Percentiles rank a stretch among this genome's conserved stretches.
These are phyloP conservation scores for Penicillium roqueforti DNA, from an alignment of 495 filamentous ascomycete genomes.

Conservation along the genomic window DNA sequence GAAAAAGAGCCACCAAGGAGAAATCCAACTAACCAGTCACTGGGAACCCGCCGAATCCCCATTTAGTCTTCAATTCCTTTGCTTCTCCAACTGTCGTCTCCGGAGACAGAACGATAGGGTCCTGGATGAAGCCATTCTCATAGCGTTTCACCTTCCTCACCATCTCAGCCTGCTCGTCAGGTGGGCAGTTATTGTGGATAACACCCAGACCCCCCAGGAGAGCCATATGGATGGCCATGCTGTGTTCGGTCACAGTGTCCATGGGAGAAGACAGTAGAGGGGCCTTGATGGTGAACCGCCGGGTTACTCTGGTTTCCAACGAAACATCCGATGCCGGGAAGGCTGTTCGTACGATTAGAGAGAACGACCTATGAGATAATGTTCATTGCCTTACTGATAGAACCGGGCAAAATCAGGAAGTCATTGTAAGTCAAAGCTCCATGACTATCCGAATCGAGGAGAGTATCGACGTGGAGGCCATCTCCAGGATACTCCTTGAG, in stretches of 20 bases:
- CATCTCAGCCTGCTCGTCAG: constrained; percentile 96
- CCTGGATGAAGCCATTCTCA: constrained; percentile 97
- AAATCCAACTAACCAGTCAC: constrained; percentile 78
- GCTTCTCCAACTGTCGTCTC: constrained; percentile 86
- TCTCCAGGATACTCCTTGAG: constrained; percentile 71
- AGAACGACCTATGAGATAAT: neutral
- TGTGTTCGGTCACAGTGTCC: constrained; percentile 98
- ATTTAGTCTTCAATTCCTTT: constrained; percentile 88
- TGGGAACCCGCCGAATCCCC: constrained; percentile 98
- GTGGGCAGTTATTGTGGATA: constrained; percentile 97
- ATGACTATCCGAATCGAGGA: constrained; percentile 80
- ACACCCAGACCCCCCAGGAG: constrained; percentile 93
- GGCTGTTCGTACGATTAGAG: constrained; percentile 35
- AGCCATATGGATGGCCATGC: constrained; percentile 99
- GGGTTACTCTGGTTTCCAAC: constrained; percentile 88
- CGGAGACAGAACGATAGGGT: constrained; percentile 87
- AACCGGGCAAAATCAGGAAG: constrained; percentile 63
- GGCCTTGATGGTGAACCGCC: constrained; percentile 88
- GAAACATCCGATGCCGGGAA: constrained; percentile 88
- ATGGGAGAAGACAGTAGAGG: constrained; percentile 96
- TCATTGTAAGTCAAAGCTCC: constrained; percentile 88
- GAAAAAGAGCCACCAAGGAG: neutral
- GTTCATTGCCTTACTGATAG: constrained; percentile 50
- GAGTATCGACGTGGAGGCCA: constrained; percentile 75
- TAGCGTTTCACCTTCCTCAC: constrained; percentile 97